A percentile compares a stretch with the other conserved stretches of the same genome.
phyloP scores from a whole-genome alignment of 257 asterid species.

The Misopates orontium region DNA sequence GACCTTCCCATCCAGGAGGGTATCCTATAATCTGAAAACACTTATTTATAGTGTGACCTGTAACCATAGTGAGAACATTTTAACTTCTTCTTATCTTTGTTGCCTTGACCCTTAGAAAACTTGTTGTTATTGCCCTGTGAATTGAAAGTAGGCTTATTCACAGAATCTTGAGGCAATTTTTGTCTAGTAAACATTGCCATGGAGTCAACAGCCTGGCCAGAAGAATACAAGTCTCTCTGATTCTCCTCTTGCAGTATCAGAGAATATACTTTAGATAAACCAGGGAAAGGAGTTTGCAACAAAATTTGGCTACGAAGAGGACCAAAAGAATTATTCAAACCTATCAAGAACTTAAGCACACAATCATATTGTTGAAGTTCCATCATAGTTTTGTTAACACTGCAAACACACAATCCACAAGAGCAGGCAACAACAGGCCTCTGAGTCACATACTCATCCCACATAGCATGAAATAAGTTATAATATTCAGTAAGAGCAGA shows the following conservation, averaged over 20 bases:
- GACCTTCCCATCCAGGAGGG: too few species aligned
- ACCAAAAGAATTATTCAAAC: background rate
- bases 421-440: background rate
- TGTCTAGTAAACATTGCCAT: background rate
- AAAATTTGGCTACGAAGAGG: background rate
- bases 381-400: background rate
- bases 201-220: background rate
- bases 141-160: too few species aligned
- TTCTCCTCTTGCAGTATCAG: background rate
- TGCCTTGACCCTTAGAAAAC: too few species aligned
- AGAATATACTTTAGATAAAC: background rate
- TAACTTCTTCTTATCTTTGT: too few species aligned
- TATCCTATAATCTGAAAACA: too few species aligned
- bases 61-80: too few species aligned
- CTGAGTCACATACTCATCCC: background rate
- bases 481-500: background rate
- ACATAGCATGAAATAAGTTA: background rate
- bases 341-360: background rate
- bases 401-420: background rate
- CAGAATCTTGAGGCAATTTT: too few species aligned
- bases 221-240: background rate
- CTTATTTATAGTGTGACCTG: too few species aligned
- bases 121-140: too few species aligned
- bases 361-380: background rate
- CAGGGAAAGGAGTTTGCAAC: background rate